Conservation (phyloP, 228 moss, liverwort and hornwort species). For the Sphagnum fallax region DNA sequence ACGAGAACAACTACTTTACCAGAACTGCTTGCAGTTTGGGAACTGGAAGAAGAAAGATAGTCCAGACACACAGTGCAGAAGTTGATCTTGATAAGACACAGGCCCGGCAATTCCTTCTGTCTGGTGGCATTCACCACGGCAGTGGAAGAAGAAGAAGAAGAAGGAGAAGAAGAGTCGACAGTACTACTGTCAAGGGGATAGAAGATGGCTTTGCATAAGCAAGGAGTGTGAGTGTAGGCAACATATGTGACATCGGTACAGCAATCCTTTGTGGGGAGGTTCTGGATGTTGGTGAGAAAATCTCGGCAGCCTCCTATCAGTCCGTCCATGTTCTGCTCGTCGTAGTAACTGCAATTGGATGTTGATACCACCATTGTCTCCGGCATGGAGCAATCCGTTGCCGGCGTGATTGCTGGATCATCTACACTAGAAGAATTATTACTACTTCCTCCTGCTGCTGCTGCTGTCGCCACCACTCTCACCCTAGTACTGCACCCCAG, state of each 20-base stretch:
- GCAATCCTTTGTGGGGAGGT: constrained; percentile 15
- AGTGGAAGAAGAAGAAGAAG: not conserved
- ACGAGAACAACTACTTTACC: too few species aligned
- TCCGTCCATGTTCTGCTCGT: constrained; percentile 18
- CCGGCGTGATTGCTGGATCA: too few species aligned
- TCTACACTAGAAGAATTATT: too few species aligned
- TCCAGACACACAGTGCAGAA: constrained; percentile 30
- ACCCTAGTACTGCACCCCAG: too few species aligned
- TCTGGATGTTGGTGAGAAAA: constrained; percentile 18
- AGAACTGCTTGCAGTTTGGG: too few species aligned
- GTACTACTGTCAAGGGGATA: constrained; percentile 8
- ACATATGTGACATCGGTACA: constrained; percentile 23
- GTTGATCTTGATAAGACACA: constrained; percentile 23
- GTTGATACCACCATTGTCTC: too few species aligned
- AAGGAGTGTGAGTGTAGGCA: constrained; percentile 23
- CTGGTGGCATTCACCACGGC: constrained; percentile 11
- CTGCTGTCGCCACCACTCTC: too few species aligned
- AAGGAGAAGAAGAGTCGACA: too few species aligned
- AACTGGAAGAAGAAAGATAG: constrained; percentile 7
- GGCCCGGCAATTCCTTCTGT: constrained; percentile 23
- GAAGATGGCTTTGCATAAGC: constrained; percentile 38
- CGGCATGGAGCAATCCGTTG: too few species aligned
- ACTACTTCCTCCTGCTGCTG: too few species aligned
- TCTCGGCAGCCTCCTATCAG: constrained; percentile 20
- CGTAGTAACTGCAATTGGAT: constrained; percentile 22